phyloP scores from a whole-genome alignment of 164 flowering plant genomes.

The Saururus chinensis region DNA sequence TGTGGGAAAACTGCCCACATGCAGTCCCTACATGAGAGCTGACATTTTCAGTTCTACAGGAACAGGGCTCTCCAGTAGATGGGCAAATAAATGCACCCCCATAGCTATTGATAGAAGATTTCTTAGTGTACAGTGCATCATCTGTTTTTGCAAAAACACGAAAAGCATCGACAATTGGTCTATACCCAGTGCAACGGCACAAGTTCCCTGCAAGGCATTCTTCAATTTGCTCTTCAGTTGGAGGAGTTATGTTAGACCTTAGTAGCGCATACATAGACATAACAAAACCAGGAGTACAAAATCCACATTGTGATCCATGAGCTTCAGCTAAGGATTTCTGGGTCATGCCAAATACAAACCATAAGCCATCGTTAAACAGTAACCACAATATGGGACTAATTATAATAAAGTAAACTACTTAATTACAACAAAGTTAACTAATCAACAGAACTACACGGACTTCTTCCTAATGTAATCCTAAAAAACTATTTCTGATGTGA shows the following conservation, averaged over 20 bases:
- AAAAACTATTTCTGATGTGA: background rate
- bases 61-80: slow-evolving; percentile 89
- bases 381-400: background rate
- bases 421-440: too few species aligned
- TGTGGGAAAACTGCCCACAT: slow-evolving; percentile 41
- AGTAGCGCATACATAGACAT: slow-evolving; percentile 96
- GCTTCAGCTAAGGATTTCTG: slow-evolving; percentile 74
- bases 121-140: slow-evolving; percentile 45
- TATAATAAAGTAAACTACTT: too few species aligned
- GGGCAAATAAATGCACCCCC: slow-evolving; percentile 62
- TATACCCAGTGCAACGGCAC: slow-evolving; percentile 98
- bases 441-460: background rate
- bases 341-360: slow-evolving; percentile 1
- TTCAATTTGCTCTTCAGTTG: slow-evolving; percentile 83
- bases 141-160: slow-evolving; percentile 87
- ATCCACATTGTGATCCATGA: slow-evolving; percentile 99
- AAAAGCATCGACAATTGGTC: slow-evolving; percentile 94
- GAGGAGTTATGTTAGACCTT: slow-evolving; percentile 59
- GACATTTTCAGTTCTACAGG: slow-evolving; percentile 43
- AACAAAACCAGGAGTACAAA: slow-evolving; percentile 95
- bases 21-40: slow-evolving; percentile 6
- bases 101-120: slow-evolving; percentile 23
- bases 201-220: slow-evolving; percentile 90
- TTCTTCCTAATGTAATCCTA: background rate
- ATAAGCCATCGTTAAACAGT: background rate